Evolutionary conservation across 2,329 filamentous ascomycete genomes (phyloP).

Genomic region (Trichophyton benhamiae): DNA sequence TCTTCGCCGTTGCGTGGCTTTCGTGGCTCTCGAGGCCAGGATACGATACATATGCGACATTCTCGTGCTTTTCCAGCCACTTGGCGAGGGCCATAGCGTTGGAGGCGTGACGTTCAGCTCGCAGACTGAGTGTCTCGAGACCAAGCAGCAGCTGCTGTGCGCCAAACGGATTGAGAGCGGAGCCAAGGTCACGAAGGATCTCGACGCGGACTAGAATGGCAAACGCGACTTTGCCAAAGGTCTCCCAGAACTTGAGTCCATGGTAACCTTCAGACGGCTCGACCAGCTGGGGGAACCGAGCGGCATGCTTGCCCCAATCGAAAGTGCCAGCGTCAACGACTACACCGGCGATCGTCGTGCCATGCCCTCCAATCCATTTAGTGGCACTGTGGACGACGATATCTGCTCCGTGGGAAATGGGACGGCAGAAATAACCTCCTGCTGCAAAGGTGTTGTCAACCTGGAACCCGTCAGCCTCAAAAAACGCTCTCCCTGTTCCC

Average conservation of each 20-base stretch:
- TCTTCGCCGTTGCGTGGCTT: slow-evolving; percentile 69
- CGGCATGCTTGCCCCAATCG: slow-evolving; percentile 75
- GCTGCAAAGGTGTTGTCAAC: slow-evolving; percentile 95
- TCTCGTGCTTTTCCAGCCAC: slow-evolving; percentile 70
- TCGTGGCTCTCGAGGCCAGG: slow-evolving; percentile 73
- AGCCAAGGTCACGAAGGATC: slow-evolving; percentile 75
- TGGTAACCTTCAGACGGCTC: slow-evolving; percentile 84
- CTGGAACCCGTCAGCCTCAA: slow-evolving; percentile 25
- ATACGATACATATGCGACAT: slow-evolving; percentile 90
- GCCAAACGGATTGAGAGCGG: slow-evolving; percentile 73
- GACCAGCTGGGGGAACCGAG: slow-evolving; percentile 83
- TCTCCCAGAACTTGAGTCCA: slow-evolving; percentile 87
- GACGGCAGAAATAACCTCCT: slow-evolving; percentile 74
- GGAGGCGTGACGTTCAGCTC: slow-evolving; percentile 72
- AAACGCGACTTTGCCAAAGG: slow-evolving; percentile 71
- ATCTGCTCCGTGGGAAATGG: slow-evolving; percentile 82
- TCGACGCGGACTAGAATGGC: slow-evolving; percentile 80
- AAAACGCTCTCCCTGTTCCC: no score
- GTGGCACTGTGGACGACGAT: slow-evolving; percentile 91
- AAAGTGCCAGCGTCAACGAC: slow-evolving; percentile 85
- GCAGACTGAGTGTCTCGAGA: slow-evolving; percentile 75
- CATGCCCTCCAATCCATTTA: slow-evolving; percentile 95
- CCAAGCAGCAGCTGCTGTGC: slow-evolving; percentile 87
- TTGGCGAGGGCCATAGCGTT: slow-evolving; percentile 70
- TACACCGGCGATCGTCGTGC: slow-evolving; percentile 78